A percentile compares a stretch with the other conserved stretches of the same genome.
Conservation (phyloP, 2,329 filamentous ascomycete genomes). For the Cladosporium sp. region DNA sequence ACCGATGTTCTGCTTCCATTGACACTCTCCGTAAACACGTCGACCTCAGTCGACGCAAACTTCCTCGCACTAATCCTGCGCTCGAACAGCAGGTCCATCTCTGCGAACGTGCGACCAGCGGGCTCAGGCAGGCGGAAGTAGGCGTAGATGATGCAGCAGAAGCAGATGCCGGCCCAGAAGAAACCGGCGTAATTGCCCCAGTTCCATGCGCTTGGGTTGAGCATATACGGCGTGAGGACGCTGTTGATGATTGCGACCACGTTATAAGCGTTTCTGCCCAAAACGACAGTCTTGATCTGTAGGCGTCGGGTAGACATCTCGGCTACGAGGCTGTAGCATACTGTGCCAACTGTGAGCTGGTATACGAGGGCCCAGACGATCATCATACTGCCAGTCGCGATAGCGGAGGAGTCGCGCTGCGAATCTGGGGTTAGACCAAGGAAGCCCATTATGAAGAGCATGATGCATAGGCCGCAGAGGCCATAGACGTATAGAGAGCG, state of each 20-base stretch:
- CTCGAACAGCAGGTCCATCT: conserved; percentile 81
- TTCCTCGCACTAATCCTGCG: conserved; percentile 63
- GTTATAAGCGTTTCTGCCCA: conserved; percentile 72
- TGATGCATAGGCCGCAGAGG: conserved; percentile 62
- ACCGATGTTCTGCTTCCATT: conserved; percentile 4
- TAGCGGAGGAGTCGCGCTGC: conserved; percentile 55
- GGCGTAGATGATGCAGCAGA: conserved; percentile 72
- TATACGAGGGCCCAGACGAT: conserved; percentile 75
- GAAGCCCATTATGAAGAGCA: conserved; percentile 81
- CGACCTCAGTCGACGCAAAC: conserved; percentile 55
- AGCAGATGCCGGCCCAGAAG: conserved; percentile 79
- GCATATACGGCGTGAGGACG: conserved; percentile 85
- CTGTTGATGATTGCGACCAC: conserved; percentile 74
- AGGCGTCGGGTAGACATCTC: conserved; percentile 77
- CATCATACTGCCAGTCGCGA: conserved; percentile 83
- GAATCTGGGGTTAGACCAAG: conserved; percentile 63
- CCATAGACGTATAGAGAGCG: conserved; percentile 71
- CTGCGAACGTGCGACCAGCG: conserved; percentile 71
- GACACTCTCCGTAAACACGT: conserved; percentile 42
- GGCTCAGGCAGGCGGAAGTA: conserved; percentile 80
- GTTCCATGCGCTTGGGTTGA: conserved; percentile 80
- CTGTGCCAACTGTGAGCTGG: conserved; percentile 80
- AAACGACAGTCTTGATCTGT: conserved; percentile 85
- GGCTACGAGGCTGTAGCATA: conserved; percentile 81
- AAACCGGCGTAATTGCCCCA: conserved; percentile 85